Conservation (phyloP, 768 basidiomycete species). For the Candolleomyces aberdarensis region DNA sequence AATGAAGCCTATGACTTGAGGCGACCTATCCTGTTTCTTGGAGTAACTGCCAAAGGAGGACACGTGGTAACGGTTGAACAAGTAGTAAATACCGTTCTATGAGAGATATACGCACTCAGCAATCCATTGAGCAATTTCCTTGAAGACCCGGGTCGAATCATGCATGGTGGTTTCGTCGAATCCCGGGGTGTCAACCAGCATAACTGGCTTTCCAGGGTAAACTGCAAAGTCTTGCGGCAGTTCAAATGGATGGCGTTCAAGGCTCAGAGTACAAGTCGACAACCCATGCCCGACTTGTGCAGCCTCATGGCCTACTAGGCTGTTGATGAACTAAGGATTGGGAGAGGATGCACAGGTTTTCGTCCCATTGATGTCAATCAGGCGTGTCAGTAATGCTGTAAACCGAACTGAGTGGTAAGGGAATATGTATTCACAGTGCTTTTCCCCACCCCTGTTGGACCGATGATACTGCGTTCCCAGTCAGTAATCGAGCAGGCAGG, state of each 20-base stretch:
- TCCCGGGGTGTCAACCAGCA: background rate
- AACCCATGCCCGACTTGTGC: background rate
- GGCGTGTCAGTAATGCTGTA: background rate
- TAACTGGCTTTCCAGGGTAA: background rate
- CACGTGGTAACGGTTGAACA: no score
- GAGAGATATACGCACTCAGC: background rate
- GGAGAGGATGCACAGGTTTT: background rate
- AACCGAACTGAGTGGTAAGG: background rate
- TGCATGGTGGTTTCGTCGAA: background rate
- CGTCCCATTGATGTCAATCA: background rate
- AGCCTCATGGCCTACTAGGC: background rate
- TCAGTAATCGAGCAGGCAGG: no score
- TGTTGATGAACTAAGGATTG: background rate
- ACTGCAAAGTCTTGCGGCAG: background rate
- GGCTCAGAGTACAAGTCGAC: constrained; percentile 2
- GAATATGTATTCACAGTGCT: background rate
- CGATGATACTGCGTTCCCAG: background rate
- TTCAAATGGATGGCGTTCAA: background rate
- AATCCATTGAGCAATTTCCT: background rate
- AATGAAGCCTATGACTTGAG: constrained; percentile 27
- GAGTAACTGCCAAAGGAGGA: background rate
- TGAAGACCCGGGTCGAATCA: background rate
- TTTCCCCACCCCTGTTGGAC: constrained; percentile 1
- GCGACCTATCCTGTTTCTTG: background rate
- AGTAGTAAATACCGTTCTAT: no score